A percentile compares a stretch with the other conserved stretches of the same genome.
phyloP scores from a whole-genome alignment of 495 filamentous ascomycete species.

The Aspergillus cristatus region DNA sequence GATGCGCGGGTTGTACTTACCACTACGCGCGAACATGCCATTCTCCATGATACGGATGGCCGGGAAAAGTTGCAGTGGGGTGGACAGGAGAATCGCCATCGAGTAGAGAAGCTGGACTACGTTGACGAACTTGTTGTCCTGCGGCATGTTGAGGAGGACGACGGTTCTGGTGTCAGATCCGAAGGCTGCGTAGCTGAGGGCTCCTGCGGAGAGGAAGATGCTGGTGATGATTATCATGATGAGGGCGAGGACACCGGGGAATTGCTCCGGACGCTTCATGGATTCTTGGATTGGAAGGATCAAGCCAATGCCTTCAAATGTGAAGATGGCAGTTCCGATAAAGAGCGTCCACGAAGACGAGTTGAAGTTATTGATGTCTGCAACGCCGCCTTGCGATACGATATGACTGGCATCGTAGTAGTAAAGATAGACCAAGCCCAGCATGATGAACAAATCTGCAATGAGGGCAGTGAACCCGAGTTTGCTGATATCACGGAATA shows the following conservation, averaged over 20 bases:
- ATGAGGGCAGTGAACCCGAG: slow-evolving; percentile 82
- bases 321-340: slow-evolving; percentile 98
- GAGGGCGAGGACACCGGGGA: slow-evolving; percentile 71
- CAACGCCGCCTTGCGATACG: slow-evolving; percentile 58
- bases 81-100: slow-evolving; percentile 85
- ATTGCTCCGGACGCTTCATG: slow-evolving; percentile 82
- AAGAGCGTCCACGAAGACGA: slow-evolving; percentile 85
- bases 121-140: slow-evolving; percentile 94
- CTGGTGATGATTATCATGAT: slow-evolving; percentile 93
- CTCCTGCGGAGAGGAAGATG: slow-evolving; percentile 85
- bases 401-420: slow-evolving; percentile 92
- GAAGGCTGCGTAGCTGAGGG: slow-evolving; percentile 90
- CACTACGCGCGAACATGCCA: slow-evolving; percentile 68
- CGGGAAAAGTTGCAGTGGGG: slow-evolving; percentile 92
- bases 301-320: slow-evolving; percentile 95
- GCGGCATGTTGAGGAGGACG: slow-evolving; percentile 88
- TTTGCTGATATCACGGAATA: slow-evolving; percentile 93
- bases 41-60: slow-evolving; percentile 73
- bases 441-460: slow-evolving; percentile 86
- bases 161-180: slow-evolving; percentile 93
- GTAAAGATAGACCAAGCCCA: slow-evolving; percentile 88
- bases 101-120: slow-evolving; percentile 93
- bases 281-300: slow-evolving; percentile 98
- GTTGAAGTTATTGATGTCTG: slow-evolving; percentile 85
- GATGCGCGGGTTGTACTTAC: slow-evolving; percentile 91